Evolutionary conservation across 2,329 filamentous ascomycete species (phyloP).

Genomic region (Lachnellula willkommii): DNA sequence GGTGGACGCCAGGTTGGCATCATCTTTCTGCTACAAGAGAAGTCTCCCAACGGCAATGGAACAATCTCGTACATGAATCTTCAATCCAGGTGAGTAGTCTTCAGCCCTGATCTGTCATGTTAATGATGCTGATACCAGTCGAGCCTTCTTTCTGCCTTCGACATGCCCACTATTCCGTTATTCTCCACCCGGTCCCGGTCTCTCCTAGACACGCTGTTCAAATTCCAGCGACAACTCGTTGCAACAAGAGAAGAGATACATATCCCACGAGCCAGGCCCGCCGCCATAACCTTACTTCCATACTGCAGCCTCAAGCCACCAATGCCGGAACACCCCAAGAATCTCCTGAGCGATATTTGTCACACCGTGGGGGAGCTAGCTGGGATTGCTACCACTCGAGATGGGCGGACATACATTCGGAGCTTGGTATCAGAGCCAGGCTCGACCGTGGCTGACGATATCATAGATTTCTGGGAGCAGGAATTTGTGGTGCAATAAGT

Average conservation of each 20-base stretch:
- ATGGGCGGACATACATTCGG: constrained; percentile 22
- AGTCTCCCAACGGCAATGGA: constrained; percentile 15
- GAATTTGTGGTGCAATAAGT: constrained; percentile 24
- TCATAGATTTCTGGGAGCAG: constrained; percentile 30
- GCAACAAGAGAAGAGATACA: neutral
- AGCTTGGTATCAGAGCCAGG: constrained; percentile 19
- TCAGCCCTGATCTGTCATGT: neutral
- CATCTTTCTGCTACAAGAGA: constrained; percentile 29
- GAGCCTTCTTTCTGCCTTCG: constrained; percentile 25
- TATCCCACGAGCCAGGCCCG: constrained; percentile 9
- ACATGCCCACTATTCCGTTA: constrained; percentile 29
- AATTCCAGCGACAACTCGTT: constrained; percentile 26
- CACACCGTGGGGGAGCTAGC: constrained; percentile 24
- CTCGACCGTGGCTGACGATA: constrained; percentile 17
- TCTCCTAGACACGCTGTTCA: constrained; percentile 21
- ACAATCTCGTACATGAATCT: constrained; percentile 26
- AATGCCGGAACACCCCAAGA: constrained; percentile 29
- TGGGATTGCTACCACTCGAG: constrained; percentile 19
- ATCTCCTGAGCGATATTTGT: constrained; percentile 30
- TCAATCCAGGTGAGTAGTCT: constrained; percentile 24
- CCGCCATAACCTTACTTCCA: constrained; percentile 23
- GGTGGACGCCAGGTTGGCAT: constrained; percentile 30
- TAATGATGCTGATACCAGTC: neutral
- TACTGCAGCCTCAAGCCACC: constrained; percentile 25
- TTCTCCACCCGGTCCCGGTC: constrained; percentile 16